These are phyloP conservation scores for Simmondsia chinensis DNA, from an alignment of 148 eudicot genomes.

Conservation along the genomic window DNA sequence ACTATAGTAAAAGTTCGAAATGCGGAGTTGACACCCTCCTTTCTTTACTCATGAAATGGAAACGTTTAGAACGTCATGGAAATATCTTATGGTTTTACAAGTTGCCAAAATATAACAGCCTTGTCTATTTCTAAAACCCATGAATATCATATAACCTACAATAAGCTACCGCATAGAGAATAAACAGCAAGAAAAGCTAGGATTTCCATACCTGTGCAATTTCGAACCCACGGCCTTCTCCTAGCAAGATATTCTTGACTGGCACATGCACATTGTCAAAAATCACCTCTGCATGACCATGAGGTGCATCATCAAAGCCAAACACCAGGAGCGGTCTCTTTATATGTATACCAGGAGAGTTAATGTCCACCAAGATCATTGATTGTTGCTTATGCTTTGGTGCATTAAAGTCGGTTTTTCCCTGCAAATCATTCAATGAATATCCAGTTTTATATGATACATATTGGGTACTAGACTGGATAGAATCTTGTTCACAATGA, in stretches of 20 bases:
- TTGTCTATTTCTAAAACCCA: no score
- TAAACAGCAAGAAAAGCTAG: no score
- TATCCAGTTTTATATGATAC: neutral
- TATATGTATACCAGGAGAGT: constrained; percentile 65
- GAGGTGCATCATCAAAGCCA: constrained; percentile 99
- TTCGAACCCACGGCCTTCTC: constrained; percentile 97
- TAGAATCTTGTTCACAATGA: neutral
- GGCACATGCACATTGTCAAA: constrained; percentile 81
- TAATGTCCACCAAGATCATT: constrained; percentile 85
- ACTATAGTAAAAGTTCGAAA: no score
- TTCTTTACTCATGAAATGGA: no score
- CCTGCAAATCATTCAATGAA: constrained; percentile 42
- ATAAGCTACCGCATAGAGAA: no score
- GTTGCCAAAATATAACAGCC: no score
- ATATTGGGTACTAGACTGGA: neutral
- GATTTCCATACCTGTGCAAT: constrained; percentile 95
- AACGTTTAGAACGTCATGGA: no score
- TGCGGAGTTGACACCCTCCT: no score
- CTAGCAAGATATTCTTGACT: constrained; percentile 72
- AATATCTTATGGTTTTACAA: no score
- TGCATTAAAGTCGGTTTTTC: constrained; percentile 79
- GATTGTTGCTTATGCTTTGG: constrained; percentile 92
- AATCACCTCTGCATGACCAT: constrained; percentile 89
- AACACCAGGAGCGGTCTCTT: constrained; percentile 79
- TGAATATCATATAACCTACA: no score